Percentiles rank a stretch among this genome's conserved stretches.
These are phyloP conservation scores for Phytopythium ostracodes DNA, from an alignment of 352 stramenopile genomes.

Conservation along the genomic window DNA sequence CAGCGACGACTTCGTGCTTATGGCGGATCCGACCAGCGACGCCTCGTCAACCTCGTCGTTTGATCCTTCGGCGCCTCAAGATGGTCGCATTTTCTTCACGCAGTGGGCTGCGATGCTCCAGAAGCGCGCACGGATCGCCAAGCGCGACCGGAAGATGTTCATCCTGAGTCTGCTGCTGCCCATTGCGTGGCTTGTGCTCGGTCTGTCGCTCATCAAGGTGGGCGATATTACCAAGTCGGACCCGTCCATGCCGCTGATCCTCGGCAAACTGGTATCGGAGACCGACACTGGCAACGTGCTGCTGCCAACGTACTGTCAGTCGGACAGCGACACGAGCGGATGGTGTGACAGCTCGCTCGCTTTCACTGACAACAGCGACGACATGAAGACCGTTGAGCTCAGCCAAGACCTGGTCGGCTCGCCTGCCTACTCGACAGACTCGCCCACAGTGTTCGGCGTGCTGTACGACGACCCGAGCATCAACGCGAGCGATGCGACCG, in stretches of 20 bases:
- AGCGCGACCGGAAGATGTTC: constrained; percentile 89
- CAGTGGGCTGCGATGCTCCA: constrained; percentile 86
- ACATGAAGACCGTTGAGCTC: constrained; percentile 2
- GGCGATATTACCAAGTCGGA: constrained; percentile 23
- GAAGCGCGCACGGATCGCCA: constrained; percentile 89
- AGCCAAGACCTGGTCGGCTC: constrained; percentile 19
- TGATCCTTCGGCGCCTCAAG: not conserved
- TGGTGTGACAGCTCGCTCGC: constrained; percentile 40
- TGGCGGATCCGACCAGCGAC: constrained; percentile 47
- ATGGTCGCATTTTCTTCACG: constrained; percentile 58
- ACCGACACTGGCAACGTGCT: not conserved
- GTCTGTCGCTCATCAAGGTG: constrained; percentile 42
- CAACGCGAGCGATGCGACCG: constrained; percentile 21
- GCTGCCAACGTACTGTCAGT: constrained; percentile 48
- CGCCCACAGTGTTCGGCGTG: constrained; percentile 30
- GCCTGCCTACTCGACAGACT: not conserved
- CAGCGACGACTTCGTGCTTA: constrained; percentile 36
- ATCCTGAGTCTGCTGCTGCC: constrained; percentile 69
- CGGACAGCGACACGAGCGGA: constrained; percentile 21
- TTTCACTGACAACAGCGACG: constrained; percentile 21
- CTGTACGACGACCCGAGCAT: constrained; percentile 25
- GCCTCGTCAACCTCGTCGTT: constrained; percentile 19
- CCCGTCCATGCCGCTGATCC: not conserved
- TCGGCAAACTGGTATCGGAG: not conserved
- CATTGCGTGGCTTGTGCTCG: constrained; percentile 79